These are phyloP conservation scores for Biscogniauxia sp. DNA, from an alignment of 2,329 filamentous ascomycete species.

Conservation along the genomic window DNA sequence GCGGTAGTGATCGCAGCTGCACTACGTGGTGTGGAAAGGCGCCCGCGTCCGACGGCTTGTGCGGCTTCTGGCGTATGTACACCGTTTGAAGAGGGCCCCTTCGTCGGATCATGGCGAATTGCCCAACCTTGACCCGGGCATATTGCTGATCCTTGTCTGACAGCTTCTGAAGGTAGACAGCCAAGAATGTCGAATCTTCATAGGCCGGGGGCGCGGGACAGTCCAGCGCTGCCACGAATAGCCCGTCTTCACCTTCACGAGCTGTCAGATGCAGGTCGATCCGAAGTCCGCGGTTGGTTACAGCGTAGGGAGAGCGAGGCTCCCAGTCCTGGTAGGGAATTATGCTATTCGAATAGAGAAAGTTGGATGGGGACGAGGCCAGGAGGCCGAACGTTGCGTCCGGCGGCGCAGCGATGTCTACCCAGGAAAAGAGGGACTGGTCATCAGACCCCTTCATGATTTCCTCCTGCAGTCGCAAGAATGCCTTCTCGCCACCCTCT, in stretches of 20 bases:
- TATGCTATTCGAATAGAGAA: slow-evolving; percentile 36
- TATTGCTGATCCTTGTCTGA: slow-evolving; percentile 25
- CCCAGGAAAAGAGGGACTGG: slow-evolving; percentile 9
- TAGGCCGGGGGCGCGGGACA: slow-evolving; percentile 33
- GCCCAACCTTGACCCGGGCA: slow-evolving; percentile 22
- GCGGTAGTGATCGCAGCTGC: too few relatives aligned
- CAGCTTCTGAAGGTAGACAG: slow-evolving; percentile 31
- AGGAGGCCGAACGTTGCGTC: slow-evolving; percentile 30
- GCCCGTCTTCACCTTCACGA: slow-evolving; percentile 3
- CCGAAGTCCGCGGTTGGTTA: slow-evolving; percentile 29
- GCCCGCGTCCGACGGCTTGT: slow-evolving; percentile 11
- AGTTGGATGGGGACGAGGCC: slow-evolving; percentile 48
- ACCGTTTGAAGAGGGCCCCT: slow-evolving; percentile 23
- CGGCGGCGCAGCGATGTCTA: slow-evolving; percentile 6
- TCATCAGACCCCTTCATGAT: slow-evolving; percentile 16
- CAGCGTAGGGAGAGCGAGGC: slow-evolving; percentile 23
- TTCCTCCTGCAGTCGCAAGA: slow-evolving; percentile 13
- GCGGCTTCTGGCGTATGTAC: slow-evolving; percentile 29
- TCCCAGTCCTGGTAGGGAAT: slow-evolving; percentile 33
- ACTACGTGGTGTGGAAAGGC: slow-evolving; percentile 15
- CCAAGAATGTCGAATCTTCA: slow-evolving; percentile 28
- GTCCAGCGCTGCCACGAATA: slow-evolving; percentile 32
- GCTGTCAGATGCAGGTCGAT: slow-evolving; percentile 25
- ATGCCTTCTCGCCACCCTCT: slow-evolving; percentile 14
- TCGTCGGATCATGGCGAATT: slow-evolving; percentile 19